phyloP scores from a whole-genome alignment of 768 basidiomycete genomes.

The Guyanaporus albipodus region DNA sequence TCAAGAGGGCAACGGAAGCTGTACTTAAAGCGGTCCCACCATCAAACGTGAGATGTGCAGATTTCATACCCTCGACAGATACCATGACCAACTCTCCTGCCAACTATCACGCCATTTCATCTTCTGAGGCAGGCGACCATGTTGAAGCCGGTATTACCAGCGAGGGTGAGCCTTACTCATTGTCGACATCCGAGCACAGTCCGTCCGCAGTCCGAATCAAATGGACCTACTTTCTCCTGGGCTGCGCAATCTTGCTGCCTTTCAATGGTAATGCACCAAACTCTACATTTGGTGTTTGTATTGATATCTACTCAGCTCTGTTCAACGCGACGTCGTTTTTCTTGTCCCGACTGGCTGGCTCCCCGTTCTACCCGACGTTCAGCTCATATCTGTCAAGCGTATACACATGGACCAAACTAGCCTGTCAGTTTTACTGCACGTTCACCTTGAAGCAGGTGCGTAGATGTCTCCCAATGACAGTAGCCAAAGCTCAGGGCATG shows the following conservation, averaged over 20 bases:
- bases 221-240: constrained; percentile 2
- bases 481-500: not conserved
- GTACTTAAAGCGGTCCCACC: no score
- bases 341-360: not conserved
- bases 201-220: not conserved
- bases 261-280: not conserved
- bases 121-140: no score
- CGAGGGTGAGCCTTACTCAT: not conserved
- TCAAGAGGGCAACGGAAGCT: no score
- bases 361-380: not conserved
- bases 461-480: not conserved
- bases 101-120: no score
- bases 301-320: not conserved
- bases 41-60: no score
- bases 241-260: not conserved
- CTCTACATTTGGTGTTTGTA: not conserved
- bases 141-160: not conserved
- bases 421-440: not conserved
- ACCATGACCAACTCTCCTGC: no score
- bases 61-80: no score
- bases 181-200: not conserved
- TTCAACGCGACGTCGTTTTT: not conserved
- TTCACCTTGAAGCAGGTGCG: constrained; percentile 3
- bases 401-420: not conserved
- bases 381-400: not conserved